These are phyloP conservation scores for Coffea eugenioides DNA, from an alignment of 257 asterid genomes.

Conservation along the genomic window DNA sequence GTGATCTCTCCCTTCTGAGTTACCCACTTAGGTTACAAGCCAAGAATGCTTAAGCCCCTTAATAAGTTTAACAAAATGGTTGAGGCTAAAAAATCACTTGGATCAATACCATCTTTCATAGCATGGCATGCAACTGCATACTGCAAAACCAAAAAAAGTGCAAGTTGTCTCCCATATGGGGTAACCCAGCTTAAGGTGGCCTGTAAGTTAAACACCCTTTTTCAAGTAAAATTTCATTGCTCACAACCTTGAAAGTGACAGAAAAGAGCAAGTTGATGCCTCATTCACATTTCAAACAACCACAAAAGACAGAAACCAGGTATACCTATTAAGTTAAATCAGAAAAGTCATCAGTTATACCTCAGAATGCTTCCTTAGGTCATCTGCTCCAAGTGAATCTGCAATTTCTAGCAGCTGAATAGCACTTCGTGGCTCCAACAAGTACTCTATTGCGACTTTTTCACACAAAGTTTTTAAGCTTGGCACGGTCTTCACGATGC, in stretches of 20 bases:
- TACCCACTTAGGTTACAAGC: not conserved
- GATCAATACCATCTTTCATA: not conserved
- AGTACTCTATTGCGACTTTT: slow-evolving; percentile 70
- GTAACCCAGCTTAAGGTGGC: not conserved
- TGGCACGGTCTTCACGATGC: slow-evolving; percentile 39
- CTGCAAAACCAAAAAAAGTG: too few relatives aligned
- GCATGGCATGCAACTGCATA: too few relatives aligned
- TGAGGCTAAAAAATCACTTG: not conserved
- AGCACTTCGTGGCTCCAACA: slow-evolving; percentile 90
- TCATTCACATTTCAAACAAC: not conserved
- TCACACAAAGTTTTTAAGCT: slow-evolving; percentile 87
- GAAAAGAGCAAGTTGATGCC: not conserved
- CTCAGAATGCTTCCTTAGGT: slow-evolving; percentile 75
- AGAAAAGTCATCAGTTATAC: slow-evolving; percentile 34
- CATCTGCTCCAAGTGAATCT: slow-evolving; percentile 80
- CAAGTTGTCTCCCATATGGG: too few relatives aligned
- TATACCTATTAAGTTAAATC: too few relatives aligned
- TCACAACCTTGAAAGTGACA: not conserved
- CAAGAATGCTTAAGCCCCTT: not conserved
- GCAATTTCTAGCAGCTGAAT: slow-evolving; percentile 87
- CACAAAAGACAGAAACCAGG: not conserved
- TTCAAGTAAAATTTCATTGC: not conserved
- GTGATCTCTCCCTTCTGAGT: not conserved
- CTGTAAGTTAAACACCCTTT: not conserved
- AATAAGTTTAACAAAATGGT: not conserved